Percentiles rank a stretch among this genome's conserved stretches.
phyloP scores from a whole-genome alignment of 257 asterid species.

The Sherardia arvensis region DNA sequence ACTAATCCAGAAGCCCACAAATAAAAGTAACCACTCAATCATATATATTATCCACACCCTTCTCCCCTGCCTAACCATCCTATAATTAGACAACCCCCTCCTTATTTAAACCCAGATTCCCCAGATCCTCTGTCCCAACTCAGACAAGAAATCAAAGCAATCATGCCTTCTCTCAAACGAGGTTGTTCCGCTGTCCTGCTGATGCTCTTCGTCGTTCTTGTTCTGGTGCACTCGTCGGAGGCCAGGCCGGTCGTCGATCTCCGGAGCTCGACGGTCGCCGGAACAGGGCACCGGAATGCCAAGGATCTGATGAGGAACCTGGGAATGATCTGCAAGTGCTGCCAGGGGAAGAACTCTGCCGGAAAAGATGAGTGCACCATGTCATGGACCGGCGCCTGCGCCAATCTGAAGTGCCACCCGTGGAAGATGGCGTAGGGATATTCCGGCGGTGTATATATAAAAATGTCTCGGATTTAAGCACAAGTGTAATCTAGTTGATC shows the following conservation, averaged over 20 bases:
- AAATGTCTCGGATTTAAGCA: not conserved
- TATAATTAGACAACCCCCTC: not conserved
- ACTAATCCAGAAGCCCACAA: not conserved
- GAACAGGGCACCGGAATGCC: constrained; percentile 11
- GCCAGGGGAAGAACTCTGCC: constrained; percentile 11
- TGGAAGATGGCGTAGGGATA: constrained; percentile 21
- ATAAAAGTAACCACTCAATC: not conserved
- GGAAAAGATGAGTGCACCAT: constrained; percentile 11
- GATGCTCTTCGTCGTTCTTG: constrained; percentile 5
- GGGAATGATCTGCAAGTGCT: constrained; percentile 41
- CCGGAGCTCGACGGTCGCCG: not conserved
- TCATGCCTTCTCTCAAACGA: constrained; percentile 7
- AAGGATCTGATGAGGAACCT: constrained; percentile 16
- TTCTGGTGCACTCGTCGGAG: not conserved
- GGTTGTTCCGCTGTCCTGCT: not conserved
- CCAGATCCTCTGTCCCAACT: not conserved
- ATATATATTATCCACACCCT: not conserved
- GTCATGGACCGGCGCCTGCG: constrained; percentile 29
- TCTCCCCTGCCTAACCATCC: not conserved
- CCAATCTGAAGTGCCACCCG: constrained; percentile 27
- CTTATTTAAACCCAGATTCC: not conserved
- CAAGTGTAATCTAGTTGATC: not conserved
- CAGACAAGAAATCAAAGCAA: not conserved
- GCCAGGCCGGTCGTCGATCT: constrained; percentile 7
- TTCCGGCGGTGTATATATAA: not conserved